These are phyloP conservation scores for Termitomyces sp. DNA, from an alignment of 1,284 basidiomycete genomes.

Conservation along the genomic window DNA sequence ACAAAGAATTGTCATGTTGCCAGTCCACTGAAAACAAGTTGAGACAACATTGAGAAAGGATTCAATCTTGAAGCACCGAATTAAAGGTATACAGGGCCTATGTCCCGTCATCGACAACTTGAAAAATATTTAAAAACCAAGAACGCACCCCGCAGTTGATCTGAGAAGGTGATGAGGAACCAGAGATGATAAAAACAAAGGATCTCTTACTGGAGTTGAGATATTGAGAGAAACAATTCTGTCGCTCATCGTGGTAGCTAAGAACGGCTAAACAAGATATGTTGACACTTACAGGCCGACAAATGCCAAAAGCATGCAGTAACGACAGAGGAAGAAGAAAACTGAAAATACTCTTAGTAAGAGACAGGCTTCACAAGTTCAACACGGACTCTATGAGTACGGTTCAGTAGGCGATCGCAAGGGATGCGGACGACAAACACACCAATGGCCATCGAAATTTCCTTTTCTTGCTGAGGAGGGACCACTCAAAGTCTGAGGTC, in stretches of 20 bases:
- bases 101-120: neutral
- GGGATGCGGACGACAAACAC: slow-evolving; percentile 19
- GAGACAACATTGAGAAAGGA: neutral
- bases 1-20: slow-evolving; percentile 59
- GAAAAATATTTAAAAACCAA: neutral
- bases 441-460: slow-evolving; percentile 64
- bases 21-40: slow-evolving; percentile 42
- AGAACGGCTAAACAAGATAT: neutral
- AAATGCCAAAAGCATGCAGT: slow-evolving; percentile 59
- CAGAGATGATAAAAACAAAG: neutral
- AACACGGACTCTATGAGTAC: slow-evolving; percentile 3
- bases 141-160: slow-evolving; percentile 55
- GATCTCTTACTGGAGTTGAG: slow-evolving; percentile 36
- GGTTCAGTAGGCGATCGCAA: neutral
- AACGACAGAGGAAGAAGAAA: slow-evolving; percentile 65
- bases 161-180: slow-evolving; percentile 26
- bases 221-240: slow-evolving; percentile 57
- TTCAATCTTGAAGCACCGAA: slow-evolving; percentile 37
- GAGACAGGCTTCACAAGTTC: neutral
- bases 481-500: slow-evolving; percentile 63
- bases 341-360: slow-evolving; percentile 29
- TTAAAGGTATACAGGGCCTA: slow-evolving; percentile 65
- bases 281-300: slow-evolving; percentile 46
- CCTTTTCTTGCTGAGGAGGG: slow-evolving; percentile 48
- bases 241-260: neutral